Conservation (phyloP, 2,329 filamentous ascomycete species). For the Ophiostoma novo-ulmi region DNA sequence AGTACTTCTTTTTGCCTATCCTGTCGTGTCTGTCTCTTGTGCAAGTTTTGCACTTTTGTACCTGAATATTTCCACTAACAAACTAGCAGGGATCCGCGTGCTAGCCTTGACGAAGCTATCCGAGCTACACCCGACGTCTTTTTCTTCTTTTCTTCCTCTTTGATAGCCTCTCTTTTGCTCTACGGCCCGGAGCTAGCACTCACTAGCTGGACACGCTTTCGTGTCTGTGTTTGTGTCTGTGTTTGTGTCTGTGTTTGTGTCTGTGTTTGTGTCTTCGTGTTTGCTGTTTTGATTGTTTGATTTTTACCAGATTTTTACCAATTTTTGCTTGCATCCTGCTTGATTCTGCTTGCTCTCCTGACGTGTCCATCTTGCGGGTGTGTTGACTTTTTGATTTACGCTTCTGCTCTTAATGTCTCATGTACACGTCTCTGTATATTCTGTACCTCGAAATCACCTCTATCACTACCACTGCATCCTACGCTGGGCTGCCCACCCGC, state of each 20-base stretch:
- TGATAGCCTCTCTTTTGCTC: neutral
- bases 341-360: neutral
- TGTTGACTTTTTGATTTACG: neutral
- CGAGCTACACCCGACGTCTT: neutral
- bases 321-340: neutral
- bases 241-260: neutral
- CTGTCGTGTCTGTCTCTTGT: neutral
- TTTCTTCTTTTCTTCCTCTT: neutral
- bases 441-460: neutral
- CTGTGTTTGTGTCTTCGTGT: neutral
- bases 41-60: neutral
- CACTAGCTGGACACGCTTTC: conserved; percentile 7
- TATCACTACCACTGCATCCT: neutral
- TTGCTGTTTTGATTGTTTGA: neutral
- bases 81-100: conserved; percentile 19
- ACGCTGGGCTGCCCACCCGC: neutral
- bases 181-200: neutral
- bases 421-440: neutral
- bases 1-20: neutral
- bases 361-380: neutral
- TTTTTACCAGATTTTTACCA: neutral
- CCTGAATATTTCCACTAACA: neutral
- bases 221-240: neutral
- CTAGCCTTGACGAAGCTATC: conserved; percentile 19
- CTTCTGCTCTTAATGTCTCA: neutral